Percentiles rank a stretch among this genome's conserved stretches.
Evolutionary conservation across 345 rosid genomes (phyloP).

Genomic region (Sonneratia alba): DNA sequence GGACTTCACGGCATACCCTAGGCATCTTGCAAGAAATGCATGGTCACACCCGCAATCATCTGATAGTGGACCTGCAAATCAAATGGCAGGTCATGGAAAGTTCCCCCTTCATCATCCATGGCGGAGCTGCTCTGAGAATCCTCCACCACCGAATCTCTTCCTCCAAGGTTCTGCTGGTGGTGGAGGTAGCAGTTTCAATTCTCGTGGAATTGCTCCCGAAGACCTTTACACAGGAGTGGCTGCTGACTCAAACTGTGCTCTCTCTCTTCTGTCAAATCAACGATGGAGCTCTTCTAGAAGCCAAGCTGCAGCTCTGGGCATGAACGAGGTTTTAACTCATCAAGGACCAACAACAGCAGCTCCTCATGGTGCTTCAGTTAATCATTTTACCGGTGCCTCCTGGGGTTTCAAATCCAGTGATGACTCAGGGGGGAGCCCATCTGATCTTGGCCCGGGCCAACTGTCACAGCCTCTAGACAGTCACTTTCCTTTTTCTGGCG

Average conservation of each 20-base stretch:
- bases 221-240: constrained; percentile 59
- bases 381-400: constrained; percentile 39
- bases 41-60: constrained; percentile 31
- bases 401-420: constrained; percentile 34
- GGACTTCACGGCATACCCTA: constrained; percentile 42
- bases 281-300: constrained; percentile 42
- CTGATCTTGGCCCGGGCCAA: constrained; percentile 45
- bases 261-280: constrained; percentile 99
- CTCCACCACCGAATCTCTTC: constrained; percentile 36
- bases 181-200: constrained; percentile 41
- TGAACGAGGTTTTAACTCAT: constrained; percentile 16
- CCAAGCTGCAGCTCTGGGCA: constrained; percentile 27
- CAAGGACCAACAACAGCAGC: constrained; percentile 27
- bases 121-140: constrained; percentile 33
- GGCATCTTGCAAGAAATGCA: constrained; percentile 28
- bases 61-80: constrained; percentile 18
- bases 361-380: constrained; percentile 26
- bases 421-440: constrained; percentile 26
- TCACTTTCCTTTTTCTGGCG: constrained; percentile 36
- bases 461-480: constrained; percentile 29
- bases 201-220: constrained; percentile 39
- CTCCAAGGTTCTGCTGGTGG: constrained; percentile 35
- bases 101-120: constrained; percentile 21
- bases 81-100: constrained; percentile 21
- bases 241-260: constrained; percentile 81